Base-by-base conservation (phyloP, 2,329 filamentous ascomycete genomes). In the Xylaria sp. region DNA sequence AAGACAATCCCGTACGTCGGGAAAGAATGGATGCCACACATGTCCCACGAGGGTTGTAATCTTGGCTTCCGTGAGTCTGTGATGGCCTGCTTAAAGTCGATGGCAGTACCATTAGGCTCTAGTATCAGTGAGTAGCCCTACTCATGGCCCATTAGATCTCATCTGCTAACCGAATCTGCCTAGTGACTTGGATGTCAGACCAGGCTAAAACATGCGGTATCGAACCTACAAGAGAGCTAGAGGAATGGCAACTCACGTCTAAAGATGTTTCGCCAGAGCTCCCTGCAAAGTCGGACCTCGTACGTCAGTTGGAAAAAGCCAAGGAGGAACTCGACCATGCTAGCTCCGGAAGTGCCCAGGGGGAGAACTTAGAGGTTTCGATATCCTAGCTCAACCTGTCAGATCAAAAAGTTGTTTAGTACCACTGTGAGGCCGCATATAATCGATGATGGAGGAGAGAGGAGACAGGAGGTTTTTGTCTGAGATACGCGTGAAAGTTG, bases 181-280 rank as follows among this genome's bases (percentile, higher is more conserved):
- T 27, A 71, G 69, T 71, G 69, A 42, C 44, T 48, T 71, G 69
- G 69, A 67, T 74, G 32, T 72, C 65, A 2, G 25, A 57, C 5
- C 71, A 73, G n/a, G 70, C 73, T n/a, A 21, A 69, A n/a, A 65
- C 42, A 21, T 72, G 71, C 5, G 73, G 73, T 21, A 60, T 70
- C 23, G 21, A 67, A 42, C 73, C 79, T 27, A 74, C 69, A 27
- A 68, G 69, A 4, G 64, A 79, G 47, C 73, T 79, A 21, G 65
- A 73, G 44, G 42, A 63, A n/a, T 71, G 67, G 66, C 58, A 78
- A 78, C 68, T 66, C 63, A 65, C 40, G 16, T 53, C 63, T 16
- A 12, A 62, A 23, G 35, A 60, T 29, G 16, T 37, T 40, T 53
- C 60, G 13, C n/a, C 16, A 12, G 44, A 68, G 21, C n/a, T 21